Percentiles rank a stretch among this genome's conserved stretches.
Conservation (phyloP, 164 flowering plant species). For the Aristolochia californica region DNA sequence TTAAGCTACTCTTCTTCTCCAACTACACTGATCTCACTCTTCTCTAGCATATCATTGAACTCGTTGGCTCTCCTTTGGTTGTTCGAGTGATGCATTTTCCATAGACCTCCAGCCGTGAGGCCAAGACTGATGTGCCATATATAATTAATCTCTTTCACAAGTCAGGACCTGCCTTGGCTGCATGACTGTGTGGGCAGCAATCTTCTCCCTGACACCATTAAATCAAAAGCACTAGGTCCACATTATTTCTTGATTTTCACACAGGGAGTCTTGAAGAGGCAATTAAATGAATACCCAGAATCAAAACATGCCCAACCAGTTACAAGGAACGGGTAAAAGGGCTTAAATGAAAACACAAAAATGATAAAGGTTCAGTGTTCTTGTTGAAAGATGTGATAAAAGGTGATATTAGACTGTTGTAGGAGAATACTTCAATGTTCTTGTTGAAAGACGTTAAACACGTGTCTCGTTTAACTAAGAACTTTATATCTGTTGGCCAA, state of each 20-base stretch:
- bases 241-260: too few species aligned
- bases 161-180: background rate
- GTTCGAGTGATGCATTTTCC: constrained; percentile 49
- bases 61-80: constrained; percentile 28
- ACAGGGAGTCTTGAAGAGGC: too few species aligned
- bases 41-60: constrained; percentile 36
- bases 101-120: constrained; percentile 25
- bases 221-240: too few species aligned
- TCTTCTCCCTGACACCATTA: background rate
- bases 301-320: too few species aligned
- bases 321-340: too few species aligned
- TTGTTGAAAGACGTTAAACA: background rate
- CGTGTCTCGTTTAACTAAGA: background rate
- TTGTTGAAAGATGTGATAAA: too few species aligned
- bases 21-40: constrained; percentile 36
- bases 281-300: too few species aligned
- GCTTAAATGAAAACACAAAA: too few species aligned
- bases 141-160: constrained; percentile 4
- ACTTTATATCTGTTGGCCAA: background rate
- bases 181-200: constrained; percentile 1
- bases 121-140: constrained; percentile 15
- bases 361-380: too few species aligned
- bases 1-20: constrained; percentile 23
- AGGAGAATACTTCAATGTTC: background rate
- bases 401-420: background rate